Conservation (phyloP, 164 flowering plant genomes). For the Cinnamomum chago region DNA sequence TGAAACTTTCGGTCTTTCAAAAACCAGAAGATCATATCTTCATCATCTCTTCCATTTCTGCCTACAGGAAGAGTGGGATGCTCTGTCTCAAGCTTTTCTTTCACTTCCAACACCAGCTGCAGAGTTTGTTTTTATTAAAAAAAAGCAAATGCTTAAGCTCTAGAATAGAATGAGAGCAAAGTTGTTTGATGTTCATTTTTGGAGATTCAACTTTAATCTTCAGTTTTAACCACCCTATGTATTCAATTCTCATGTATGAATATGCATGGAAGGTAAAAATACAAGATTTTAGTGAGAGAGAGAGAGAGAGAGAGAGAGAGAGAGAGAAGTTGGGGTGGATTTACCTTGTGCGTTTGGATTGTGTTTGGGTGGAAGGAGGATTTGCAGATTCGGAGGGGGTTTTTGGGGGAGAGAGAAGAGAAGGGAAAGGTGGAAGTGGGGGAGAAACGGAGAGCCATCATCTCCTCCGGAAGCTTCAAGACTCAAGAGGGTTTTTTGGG, state of each 20-base stretch:
- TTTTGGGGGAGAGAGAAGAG: constrained; percentile 2
- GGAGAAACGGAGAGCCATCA: constrained; percentile 20
- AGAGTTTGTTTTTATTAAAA: not conserved
- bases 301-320: not conserved
- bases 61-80: constrained; percentile 65
- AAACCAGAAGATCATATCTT: constrained; percentile 88
- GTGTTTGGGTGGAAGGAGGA: constrained; percentile 4
- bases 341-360: constrained; percentile 14
- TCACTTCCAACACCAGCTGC: constrained; percentile 83
- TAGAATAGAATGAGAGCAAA: too few species aligned
- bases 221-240: too few species aligned
- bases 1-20: constrained; percentile 76
- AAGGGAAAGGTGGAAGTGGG: constrained; percentile 3
- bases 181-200: too few species aligned
- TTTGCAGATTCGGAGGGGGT: constrained; percentile 7
- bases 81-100: constrained; percentile 67
- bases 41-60: constrained; percentile 89
- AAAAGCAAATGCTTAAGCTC: too few species aligned
- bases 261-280: too few species aligned
- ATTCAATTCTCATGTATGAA: too few species aligned
- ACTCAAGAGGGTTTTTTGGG: too few species aligned
- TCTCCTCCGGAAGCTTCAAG: not conserved
- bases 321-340: not conserved
- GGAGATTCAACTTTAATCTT: too few species aligned
- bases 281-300: not conserved